Evolutionary conservation across 148 eudicot genomes (phyloP), one percentile per base, ranked within the genome.

Genomic region (Fallopia convolvulus): DNA sequence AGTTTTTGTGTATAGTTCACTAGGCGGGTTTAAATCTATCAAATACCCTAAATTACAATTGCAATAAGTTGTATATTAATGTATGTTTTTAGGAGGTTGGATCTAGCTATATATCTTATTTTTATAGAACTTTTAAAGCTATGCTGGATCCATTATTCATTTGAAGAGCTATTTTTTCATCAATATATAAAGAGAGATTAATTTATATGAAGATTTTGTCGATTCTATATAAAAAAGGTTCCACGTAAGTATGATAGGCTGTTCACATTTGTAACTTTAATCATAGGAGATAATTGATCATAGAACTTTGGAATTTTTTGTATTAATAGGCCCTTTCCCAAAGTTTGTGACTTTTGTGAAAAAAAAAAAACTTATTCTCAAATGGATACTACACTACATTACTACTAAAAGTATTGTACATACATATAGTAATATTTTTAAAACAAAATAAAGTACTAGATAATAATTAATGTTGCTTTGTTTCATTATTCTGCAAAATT

Each of bases 241-340:
- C 39, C 17, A 63, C 30, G 39, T 60, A 10, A 26, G 39, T 33
- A 65, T 65, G 71, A 65, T 65, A 65, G 71, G 71, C 71, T 65
- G 71, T 60, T 60, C 66, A 60, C 33, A 60, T 60, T 60, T 0
- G 14, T 65, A 33, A 32, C 46, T 68, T 36, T 68, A 68, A 68
- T 68, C 46, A 68, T 68, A 36, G 20, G 21, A 68, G 39, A 68
- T 36, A 68, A 68, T 36, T 36, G 39, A 36, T 68, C 21, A 68
- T 20, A 39, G 46, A 39, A 39, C 72, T 46, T 39, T 68, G 72
- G 20, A 15, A 3, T 68, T 33, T 36, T 66, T 66, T 68, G 44
- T 36, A 13, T 14, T 30, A 15, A 33, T 36, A 68, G 44, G 23
- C 72, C 70, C 46, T 68, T 68, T 68, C 42, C 36, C 72, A 68